phyloP scores from a whole-genome alignment of 371 early-diverging fungal species.

The Smittium culicis region DNA sequence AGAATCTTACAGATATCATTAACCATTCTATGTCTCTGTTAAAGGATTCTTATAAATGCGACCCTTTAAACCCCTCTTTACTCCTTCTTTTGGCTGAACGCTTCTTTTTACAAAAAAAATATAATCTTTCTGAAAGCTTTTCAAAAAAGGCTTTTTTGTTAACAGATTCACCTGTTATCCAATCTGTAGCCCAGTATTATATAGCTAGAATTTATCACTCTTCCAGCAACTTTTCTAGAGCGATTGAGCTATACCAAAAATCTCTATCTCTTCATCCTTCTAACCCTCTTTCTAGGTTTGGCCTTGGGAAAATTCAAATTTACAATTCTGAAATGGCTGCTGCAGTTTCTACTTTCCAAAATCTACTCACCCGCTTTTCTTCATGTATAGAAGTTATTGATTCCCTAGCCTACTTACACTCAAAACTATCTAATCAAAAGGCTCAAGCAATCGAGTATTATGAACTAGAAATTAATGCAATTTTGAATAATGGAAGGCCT shows the following conservation, averaged over 20 bases:
- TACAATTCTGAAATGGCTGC: slow-evolving; percentile 27
- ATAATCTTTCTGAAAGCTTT: slow-evolving; percentile 35
- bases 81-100: slow-evolving; percentile 43
- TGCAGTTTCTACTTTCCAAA: slow-evolving; percentile 60
- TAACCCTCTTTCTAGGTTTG: slow-evolving; percentile 56
- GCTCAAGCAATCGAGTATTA: slow-evolving; percentile 47
- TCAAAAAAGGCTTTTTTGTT: slow-evolving; percentile 33
- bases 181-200: slow-evolving; percentile 48
- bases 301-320: slow-evolving; percentile 57
- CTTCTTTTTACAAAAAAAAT: slow-evolving; percentile 37
- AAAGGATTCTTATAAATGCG: slow-evolving; percentile 29
- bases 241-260: slow-evolving; percentile 51
- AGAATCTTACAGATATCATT: slow-evolving; percentile 18
- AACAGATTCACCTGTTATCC: slow-evolving; percentile 37
- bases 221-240: slow-evolving; percentile 46
- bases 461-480: slow-evolving; percentile 34
- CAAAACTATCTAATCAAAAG: slow-evolving; percentile 43
- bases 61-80: slow-evolving; percentile 26
- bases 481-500: slow-evolving; percentile 14
- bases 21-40: slow-evolving; percentile 33
- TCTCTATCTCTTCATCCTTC: slow-evolving; percentile 50
- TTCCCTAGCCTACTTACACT: slow-evolving; percentile 47
- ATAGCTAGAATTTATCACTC: slow-evolving; percentile 43
- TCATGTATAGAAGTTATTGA: slow-evolving; percentile 47
- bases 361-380: slow-evolving; percentile 46